Evolutionary conservation across 179 eudicot genomes (phyloP).

Genomic region (Drosera spatulata): DNA sequence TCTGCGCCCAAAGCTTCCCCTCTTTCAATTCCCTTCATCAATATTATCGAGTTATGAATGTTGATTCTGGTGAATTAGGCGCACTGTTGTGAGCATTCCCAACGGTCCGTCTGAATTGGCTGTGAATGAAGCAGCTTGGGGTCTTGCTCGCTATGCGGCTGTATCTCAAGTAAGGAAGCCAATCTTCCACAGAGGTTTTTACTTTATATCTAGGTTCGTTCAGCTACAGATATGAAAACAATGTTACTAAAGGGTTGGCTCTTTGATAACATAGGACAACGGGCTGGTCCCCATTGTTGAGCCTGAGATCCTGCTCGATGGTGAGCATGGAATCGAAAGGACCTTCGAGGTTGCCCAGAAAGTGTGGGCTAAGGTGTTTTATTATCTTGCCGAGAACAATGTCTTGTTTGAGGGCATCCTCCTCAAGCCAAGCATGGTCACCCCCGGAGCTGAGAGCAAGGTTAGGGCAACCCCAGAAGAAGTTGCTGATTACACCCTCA

Average conservation of each 20-base stretch:
- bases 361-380: slow-evolving; percentile 91
- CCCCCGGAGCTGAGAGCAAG: slow-evolving; percentile 97
- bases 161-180: slow-evolving; percentile 53
- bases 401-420: slow-evolving; percentile 89
- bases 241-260: background rate
- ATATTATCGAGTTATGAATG: background rate
- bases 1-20: background rate
- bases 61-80: slow-evolving; percentile 29
- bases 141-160: slow-evolving; percentile 91
- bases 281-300: slow-evolving; percentile 95
- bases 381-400: slow-evolving; percentile 74
- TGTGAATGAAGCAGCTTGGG: slow-evolving; percentile 97
- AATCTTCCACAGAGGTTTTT: too few relatives aligned
- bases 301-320: slow-evolving; percentile 90
- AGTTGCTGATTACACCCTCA: slow-evolving; percentile 8
- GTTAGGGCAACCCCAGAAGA: slow-evolving; percentile 67
- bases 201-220: background rate
- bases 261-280: slow-evolving; percentile 44
- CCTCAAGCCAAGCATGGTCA: slow-evolving; percentile 95
- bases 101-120: slow-evolving; percentile 94
- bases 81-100: slow-evolving; percentile 98
- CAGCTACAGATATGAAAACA: background rate
- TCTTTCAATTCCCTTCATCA: background rate
- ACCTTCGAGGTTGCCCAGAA: slow-evolving; percentile 72
- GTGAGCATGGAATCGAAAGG: slow-evolving; percentile 85